Evolutionary conservation across 2,329 filamentous ascomycete species (phyloP).

Genomic region (Colletotrichum acutatum): DNA sequence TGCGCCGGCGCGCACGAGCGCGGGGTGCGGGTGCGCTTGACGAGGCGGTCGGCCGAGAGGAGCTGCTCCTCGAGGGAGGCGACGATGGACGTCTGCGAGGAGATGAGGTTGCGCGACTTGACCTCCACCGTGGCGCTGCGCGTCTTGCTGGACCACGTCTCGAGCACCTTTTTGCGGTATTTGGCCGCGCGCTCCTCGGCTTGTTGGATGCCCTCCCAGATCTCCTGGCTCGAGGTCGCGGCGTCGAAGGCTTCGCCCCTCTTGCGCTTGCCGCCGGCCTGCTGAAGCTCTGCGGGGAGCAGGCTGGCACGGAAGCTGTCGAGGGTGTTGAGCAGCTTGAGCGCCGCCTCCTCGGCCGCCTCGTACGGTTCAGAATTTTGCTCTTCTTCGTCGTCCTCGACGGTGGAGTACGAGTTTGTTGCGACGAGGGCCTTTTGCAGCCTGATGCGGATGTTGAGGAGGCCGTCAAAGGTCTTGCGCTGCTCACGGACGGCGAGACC

Average conservation of each 20-base stretch:
- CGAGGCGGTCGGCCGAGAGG: constrained; percentile 70
- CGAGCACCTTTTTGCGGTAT: constrained; percentile 77
- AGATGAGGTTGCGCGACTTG: constrained; percentile 66
- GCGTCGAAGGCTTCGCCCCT: constrained; percentile 54
- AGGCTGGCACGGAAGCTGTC: constrained; percentile 75
- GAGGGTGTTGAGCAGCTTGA: constrained; percentile 86
- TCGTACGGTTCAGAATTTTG: constrained; percentile 67
- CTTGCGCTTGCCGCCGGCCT: constrained; percentile 71
- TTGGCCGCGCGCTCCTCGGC: constrained; percentile 70
- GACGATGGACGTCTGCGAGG: constrained; percentile 70
- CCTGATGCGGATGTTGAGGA: constrained; percentile 91
- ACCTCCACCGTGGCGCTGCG: constrained; percentile 68
- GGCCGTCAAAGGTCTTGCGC: constrained; percentile 84
- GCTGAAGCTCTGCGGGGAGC: constrained; percentile 50
- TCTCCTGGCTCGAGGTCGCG: constrained; percentile 68
- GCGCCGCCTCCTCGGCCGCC: constrained; percentile 85
- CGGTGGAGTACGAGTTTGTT: constrained; percentile 75
- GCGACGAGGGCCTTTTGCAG: constrained; percentile 91
- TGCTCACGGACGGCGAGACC: constrained; percentile 88
- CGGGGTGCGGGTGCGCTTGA: constrained; percentile 76
- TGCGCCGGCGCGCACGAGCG: constrained; percentile 83
- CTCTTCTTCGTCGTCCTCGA: constrained; percentile 52
- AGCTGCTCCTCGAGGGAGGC: constrained; percentile 77
- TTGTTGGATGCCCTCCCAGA: constrained; percentile 78
- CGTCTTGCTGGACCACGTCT: constrained; percentile 88